These are phyloP conservation scores for Carex pumila DNA, from an alignment of 176 grass and related monocot species.

Conservation along the genomic window DNA sequence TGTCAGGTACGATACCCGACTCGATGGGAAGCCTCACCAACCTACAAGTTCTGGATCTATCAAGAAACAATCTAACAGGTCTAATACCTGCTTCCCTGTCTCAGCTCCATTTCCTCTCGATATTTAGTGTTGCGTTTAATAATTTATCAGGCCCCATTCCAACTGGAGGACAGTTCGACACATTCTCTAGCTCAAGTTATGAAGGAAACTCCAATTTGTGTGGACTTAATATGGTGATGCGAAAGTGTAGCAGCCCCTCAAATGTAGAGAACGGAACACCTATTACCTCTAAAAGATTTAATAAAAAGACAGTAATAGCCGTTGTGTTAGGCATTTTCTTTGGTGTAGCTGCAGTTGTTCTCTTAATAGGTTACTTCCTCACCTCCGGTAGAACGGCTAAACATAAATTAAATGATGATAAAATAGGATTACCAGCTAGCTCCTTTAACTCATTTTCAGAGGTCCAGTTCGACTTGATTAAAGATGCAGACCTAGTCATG, in stretches of 20 bases:
- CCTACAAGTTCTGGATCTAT: constrained; percentile 43
- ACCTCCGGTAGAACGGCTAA: constrained; percentile 30
- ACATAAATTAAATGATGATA: constrained; percentile 26
- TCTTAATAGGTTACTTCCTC: constrained; percentile 41
- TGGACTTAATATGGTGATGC: constrained; percentile 25
- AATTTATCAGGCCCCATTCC: constrained; percentile 57
- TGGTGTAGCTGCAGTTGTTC: constrained; percentile 39
- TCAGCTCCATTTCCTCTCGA: constrained; percentile 47
- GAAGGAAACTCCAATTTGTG: constrained; percentile 57
- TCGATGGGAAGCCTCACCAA: constrained; percentile 49
- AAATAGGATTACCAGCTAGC: constrained; percentile 30
- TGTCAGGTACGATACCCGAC: constrained; percentile 49
- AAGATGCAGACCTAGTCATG: constrained; percentile 49
- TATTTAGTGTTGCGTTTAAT: constrained; percentile 62
- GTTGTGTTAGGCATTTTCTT: constrained; percentile 58
- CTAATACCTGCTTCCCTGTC: constrained; percentile 34
- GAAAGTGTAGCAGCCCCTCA: constrained; percentile 6
- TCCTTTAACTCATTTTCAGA: constrained; percentile 46
- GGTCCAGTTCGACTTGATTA: constrained; percentile 24
- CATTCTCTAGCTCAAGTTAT: constrained; percentile 56
- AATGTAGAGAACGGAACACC: background rate
- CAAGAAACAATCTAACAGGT: constrained; percentile 54
- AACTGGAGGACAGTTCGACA: constrained; percentile 44
- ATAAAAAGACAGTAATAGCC: constrained; percentile 38
- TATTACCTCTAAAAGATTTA: background rate